Percentiles rank a stretch among this genome's conserved stretches.
Evolutionary conservation across 225 moss, liverwort and hornwort genomes (phyloP).

Genomic region (Marchantia paleacea): DNA sequence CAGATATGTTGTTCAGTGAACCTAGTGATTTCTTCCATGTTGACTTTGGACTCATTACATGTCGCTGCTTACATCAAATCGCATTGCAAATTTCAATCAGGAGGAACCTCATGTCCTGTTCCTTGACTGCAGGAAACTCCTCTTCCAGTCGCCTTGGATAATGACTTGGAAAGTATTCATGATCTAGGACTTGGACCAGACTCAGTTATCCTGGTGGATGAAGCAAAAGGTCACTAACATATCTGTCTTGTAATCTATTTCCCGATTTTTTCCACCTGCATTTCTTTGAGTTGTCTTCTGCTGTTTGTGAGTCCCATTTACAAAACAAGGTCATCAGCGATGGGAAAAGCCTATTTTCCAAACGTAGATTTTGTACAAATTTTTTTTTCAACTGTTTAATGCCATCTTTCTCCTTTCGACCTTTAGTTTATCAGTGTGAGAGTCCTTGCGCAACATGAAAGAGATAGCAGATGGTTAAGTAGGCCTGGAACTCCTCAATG

Average conservation of each 20-base stretch:
- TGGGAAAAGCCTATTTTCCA: too few species aligned
- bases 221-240: slow-evolving; percentile 21
- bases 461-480: background rate
- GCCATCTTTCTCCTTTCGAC: background rate
- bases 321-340: background rate
- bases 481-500: background rate
- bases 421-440: background rate
- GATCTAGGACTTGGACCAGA: slow-evolving; percentile 37
- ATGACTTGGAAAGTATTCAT: slow-evolving; percentile 37
- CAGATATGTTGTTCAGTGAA: background rate
- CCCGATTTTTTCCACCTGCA: background rate
- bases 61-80: background rate
- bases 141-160: slow-evolving; percentile 37
- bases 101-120: background rate
- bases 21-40: too few species aligned
- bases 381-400: background rate
- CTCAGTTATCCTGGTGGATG: slow-evolving; percentile 44
- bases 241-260: background rate
- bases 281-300: background rate
- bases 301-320: background rate
- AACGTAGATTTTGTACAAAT: background rate
- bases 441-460: background rate
- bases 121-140: slow-evolving; percentile 33
- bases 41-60: too few species aligned
- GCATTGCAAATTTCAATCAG: background rate